Conservation (phyloP, 176 grass and related monocot species). For the Hsuehochloa calcarea region DNA sequence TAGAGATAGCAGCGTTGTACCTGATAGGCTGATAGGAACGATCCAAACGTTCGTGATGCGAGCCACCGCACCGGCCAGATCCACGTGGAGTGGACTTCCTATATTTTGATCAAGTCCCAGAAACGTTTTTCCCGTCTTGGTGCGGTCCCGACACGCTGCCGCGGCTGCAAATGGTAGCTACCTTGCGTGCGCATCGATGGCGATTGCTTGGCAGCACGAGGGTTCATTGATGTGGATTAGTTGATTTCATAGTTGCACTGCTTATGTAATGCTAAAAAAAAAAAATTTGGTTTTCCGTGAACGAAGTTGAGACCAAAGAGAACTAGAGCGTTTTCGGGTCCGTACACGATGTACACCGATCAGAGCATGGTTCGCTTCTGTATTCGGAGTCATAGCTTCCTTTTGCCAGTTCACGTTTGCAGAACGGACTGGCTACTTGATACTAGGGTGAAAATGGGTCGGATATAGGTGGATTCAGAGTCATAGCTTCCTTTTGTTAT, state of each 20-base stretch:
- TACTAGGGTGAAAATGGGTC: not conserved
- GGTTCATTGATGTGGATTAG: not conserved
- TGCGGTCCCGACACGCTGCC: conserved; percentile 28
- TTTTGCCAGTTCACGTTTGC: not conserved
- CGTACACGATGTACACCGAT: not conserved
- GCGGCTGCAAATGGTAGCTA: not conserved
- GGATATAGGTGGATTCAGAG: too few species aligned
- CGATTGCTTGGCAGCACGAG: not conserved
- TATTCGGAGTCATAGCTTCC: not conserved
- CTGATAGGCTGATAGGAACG: not conserved
- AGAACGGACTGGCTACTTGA: not conserved
- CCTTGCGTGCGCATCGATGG: not conserved
- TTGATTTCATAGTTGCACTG: not conserved
- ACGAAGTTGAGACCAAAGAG: not conserved
- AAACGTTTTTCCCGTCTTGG: not conserved
- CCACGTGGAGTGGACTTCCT: not conserved
- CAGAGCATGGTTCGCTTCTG: not conserved
- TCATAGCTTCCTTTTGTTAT: too few species aligned
- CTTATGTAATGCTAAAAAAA: not conserved
- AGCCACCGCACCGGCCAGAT: not conserved
- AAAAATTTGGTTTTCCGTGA: not conserved
- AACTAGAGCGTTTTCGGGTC: not conserved
- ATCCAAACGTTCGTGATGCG: not conserved
- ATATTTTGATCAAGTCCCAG: not conserved
- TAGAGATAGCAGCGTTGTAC: not conserved